Percentiles rank a stretch among this genome's conserved stretches.
These are phyloP conservation scores for Cryptococcus sp. DNA, from an alignment of 1,284 basidiomycete species.

Conservation along the genomic window DNA sequence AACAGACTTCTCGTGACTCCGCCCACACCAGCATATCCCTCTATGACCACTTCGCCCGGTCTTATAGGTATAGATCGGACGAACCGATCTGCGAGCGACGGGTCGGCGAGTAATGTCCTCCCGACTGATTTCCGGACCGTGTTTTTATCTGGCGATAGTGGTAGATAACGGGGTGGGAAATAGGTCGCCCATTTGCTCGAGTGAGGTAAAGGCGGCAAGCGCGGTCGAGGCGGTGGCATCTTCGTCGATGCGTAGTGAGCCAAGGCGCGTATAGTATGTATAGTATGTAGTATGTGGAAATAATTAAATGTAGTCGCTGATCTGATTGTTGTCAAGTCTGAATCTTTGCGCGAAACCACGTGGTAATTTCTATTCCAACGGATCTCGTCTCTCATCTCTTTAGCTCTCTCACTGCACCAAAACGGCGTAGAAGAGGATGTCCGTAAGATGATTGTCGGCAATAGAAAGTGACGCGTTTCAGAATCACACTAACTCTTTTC, in stretches of 20 bases:
- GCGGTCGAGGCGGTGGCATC: slow-evolving; percentile 19
- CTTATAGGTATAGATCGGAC: slow-evolving; percentile 37
- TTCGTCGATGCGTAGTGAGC: not conserved
- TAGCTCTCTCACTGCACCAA: too few relatives aligned
- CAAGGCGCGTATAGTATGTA: too few relatives aligned
- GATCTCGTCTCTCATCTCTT: too few relatives aligned
- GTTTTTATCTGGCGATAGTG: slow-evolving; percentile 15
- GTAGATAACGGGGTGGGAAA: slow-evolving; percentile 18
- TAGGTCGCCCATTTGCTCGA: slow-evolving; percentile 19
- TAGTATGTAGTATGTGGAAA: too few relatives aligned
- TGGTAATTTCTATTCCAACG: too few relatives aligned
- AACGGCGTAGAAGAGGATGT: too few relatives aligned
- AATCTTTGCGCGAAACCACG: too few relatives aligned
- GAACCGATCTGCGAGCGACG: slow-evolving; percentile 31
- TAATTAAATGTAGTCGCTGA: too few relatives aligned
- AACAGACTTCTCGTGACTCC: slow-evolving; percentile 38
- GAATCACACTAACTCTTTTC: too few relatives aligned
- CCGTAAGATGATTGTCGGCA: too few relatives aligned
- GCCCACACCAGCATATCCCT: slow-evolving; percentile 37
- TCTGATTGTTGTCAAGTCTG: too few relatives aligned
- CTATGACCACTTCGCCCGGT: slow-evolving; percentile 40
- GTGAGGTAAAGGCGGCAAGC: slow-evolving; percentile 40
- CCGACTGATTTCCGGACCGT: slow-evolving; percentile 18
- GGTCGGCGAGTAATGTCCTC: slow-evolving; percentile 32
- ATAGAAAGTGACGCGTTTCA: too few relatives aligned